A percentile compares a stretch with the other conserved stretches of the same genome.
Evolutionary conservation across 1,284 basidiomycete genomes (phyloP).

Genomic region (Omphalotus olearius): DNA sequence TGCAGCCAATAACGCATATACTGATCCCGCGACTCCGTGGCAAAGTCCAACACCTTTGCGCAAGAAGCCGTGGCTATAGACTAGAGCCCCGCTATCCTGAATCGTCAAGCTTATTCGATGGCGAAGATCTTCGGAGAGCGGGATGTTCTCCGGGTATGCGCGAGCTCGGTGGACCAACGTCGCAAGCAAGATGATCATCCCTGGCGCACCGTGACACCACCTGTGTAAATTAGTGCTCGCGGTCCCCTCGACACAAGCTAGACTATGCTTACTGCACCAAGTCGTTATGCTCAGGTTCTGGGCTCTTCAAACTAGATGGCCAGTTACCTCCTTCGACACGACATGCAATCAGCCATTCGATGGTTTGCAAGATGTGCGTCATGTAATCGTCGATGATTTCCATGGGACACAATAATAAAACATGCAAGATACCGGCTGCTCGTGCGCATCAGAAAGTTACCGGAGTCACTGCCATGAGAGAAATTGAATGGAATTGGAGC

Average conservation of each 20-base stretch:
- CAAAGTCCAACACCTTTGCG: constrained; percentile 54
- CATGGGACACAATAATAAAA: constrained; percentile 39
- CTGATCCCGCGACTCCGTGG: constrained; percentile 49
- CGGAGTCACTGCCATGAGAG: background rate
- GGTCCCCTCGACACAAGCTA: too few relatives aligned
- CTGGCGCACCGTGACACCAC: constrained; percentile 57
- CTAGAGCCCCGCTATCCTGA: constrained; percentile 33
- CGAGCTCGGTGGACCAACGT: constrained; percentile 30
- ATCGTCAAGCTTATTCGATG: constrained; percentile 28
- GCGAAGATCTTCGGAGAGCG: constrained; percentile 1
- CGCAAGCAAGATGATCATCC: constrained; percentile 42
- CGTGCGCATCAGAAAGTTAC: background rate
- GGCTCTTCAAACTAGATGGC: constrained; percentile 32
- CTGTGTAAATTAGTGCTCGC: constrained; percentile 21
- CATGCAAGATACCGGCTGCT: constrained; percentile 48
- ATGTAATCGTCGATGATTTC: constrained; percentile 33
- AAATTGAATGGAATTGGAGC: constrained; percentile 16
- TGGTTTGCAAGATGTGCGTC: constrained; percentile 34
- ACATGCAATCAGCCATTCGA: constrained; percentile 41
- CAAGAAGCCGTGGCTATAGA: constrained; percentile 46
- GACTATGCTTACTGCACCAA: constrained; percentile 40
- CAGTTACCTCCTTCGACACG: constrained; percentile 49
- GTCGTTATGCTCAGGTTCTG: constrained; percentile 25
- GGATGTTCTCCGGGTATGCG: constrained; percentile 17
- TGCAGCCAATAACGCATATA: constrained; percentile 46